phyloP scores from a whole-genome alignment of 108 stramenopile genomes.

The Nitzschia sp. region DNA sequence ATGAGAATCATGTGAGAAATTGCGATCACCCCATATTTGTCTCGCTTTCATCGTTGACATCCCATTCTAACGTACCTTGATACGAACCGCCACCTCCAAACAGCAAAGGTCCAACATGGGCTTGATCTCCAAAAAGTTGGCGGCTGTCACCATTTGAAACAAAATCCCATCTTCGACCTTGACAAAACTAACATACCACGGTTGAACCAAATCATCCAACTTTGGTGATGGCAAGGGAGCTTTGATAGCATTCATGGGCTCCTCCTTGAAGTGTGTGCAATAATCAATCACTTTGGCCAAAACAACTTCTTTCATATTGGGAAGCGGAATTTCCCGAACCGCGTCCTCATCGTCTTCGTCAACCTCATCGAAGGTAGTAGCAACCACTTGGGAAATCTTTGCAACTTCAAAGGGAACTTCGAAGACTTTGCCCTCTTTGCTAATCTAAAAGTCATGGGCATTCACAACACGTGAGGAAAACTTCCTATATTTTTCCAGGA shows the following conservation, averaged over 20 bases:
- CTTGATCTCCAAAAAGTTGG: constrained; percentile 85
- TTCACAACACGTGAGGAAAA: not conserved
- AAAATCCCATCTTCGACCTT: constrained; percentile 65
- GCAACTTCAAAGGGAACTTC: constrained; percentile 89
- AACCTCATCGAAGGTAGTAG: constrained; percentile 86
- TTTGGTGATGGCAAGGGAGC: constrained; percentile 92
- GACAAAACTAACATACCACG: constrained; percentile 96
- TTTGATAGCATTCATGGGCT: constrained; percentile 94
- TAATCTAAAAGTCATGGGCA: constrained; percentile 48
- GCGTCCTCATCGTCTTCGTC: constrained; percentile 77
- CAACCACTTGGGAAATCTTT: constrained; percentile 89
- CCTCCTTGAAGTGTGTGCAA: constrained; percentile 86
- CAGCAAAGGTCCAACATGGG: constrained; percentile 80
- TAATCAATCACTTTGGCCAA: constrained; percentile 98
- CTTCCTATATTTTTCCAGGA: not conserved
- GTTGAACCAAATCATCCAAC: constrained; percentile 94
- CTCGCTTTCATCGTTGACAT: too few species aligned
- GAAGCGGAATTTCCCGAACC: constrained; percentile 92
- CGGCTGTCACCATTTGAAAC: constrained; percentile 81
- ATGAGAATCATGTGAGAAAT: not conserved
- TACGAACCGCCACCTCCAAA: constrained; percentile 61
- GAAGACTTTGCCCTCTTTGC: constrained; percentile 91
- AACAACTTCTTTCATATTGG: constrained; percentile 90
- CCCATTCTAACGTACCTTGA: constrained; percentile 57
- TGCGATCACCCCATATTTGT: too few species aligned